These are phyloP conservation scores for Saccharomyces hybrid DNA, from an alignment of 1,139 yeast genomes.

Conservation along the genomic window DNA sequence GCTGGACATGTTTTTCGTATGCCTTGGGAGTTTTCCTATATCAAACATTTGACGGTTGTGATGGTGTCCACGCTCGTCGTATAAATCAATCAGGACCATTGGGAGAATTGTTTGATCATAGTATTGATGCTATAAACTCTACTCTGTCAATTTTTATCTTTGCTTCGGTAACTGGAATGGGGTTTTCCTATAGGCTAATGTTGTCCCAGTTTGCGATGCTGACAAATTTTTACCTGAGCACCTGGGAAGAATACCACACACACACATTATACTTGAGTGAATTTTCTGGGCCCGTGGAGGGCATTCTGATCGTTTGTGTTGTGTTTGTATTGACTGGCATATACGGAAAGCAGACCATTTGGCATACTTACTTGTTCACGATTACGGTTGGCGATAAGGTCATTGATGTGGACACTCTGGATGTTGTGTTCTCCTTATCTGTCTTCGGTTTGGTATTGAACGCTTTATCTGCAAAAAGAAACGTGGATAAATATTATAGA, in stretches of 20 bases:
- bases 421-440: conserved; percentile 27
- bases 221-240: conserved; percentile 75
- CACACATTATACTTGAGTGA: conserved; percentile 70
- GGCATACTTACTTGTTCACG: conserved; percentile 39
- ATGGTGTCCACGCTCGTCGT: conserved; percentile 84
- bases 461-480: conserved; percentile 59
- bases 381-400: conserved; percentile 11
- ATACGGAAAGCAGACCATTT: conserved; percentile 56
- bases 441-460: conserved; percentile 53
- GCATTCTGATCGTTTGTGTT: conserved; percentile 57
- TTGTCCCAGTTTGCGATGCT: conserved; percentile 69
- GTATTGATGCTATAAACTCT: conserved; percentile 85
- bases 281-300: conserved; percentile 93
- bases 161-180: conserved; percentile 63
- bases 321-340: conserved; percentile 57
- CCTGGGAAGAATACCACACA: conserved; percentile 95
- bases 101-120: conserved; percentile 91
- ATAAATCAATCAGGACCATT: conserved; percentile 94
- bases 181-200: conserved; percentile 56
- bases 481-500: conserved; percentile 51
- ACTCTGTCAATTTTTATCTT: conserved; percentile 67
- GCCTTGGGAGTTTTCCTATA: conserved; percentile 82
- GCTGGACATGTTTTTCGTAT: conserved; percentile 71
- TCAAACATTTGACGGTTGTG: conserved; percentile 94
- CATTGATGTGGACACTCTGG: conserved; percentile 19